Conservation (phyloP, 768 basidiomycete genomes). For the Hydnomerulius pinastri region DNA sequence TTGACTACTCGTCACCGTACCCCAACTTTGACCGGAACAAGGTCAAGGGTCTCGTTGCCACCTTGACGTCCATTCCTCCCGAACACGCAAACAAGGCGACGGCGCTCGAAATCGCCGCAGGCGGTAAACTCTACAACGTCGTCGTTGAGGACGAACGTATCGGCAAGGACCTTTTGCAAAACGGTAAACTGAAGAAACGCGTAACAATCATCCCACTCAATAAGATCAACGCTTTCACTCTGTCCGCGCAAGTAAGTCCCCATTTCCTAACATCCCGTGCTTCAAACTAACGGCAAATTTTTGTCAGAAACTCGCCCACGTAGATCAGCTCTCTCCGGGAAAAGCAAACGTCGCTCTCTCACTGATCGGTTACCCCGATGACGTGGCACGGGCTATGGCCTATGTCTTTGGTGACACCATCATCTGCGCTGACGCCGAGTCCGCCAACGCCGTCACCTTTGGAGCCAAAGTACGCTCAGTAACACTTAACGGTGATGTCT, state of each 20-base stretch:
- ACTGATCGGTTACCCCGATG: slow-evolving; percentile 77
- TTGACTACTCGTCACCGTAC: slow-evolving; percentile 77
- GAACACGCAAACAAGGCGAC: slow-evolving; percentile 78
- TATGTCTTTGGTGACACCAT: slow-evolving; percentile 94
- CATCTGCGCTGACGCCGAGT: slow-evolving; percentile 84
- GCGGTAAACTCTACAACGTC: slow-evolving; percentile 88
- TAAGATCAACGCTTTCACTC: slow-evolving; percentile 73
- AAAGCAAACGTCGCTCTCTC: slow-evolving; percentile 89
- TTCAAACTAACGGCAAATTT: background rate
- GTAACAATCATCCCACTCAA: slow-evolving; percentile 94
- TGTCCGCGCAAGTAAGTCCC: slow-evolving; percentile 49
- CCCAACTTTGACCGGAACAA: slow-evolving; percentile 80
- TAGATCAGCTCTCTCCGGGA: slow-evolving; percentile 69
- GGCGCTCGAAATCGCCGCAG: slow-evolving; percentile 91
- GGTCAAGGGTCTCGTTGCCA: slow-evolving; percentile 91
- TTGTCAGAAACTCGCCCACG: slow-evolving; percentile 72
- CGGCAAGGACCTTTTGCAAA: slow-evolving; percentile 81
- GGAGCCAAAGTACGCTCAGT: slow-evolving; percentile 72
- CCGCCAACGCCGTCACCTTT: slow-evolving; percentile 90
- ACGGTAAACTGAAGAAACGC: slow-evolving; percentile 77
- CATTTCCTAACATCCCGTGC: background rate
- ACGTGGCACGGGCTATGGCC: slow-evolving; percentile 85
- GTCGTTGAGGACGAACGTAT: slow-evolving; percentile 90
- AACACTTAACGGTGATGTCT: slow-evolving; percentile 92
- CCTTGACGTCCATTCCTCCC: slow-evolving; percentile 75